Evolutionary conservation across 2,329 filamentous ascomycete genomes (phyloP).

Genomic region (Stagonosporopsis chrysanthemi): DNA sequence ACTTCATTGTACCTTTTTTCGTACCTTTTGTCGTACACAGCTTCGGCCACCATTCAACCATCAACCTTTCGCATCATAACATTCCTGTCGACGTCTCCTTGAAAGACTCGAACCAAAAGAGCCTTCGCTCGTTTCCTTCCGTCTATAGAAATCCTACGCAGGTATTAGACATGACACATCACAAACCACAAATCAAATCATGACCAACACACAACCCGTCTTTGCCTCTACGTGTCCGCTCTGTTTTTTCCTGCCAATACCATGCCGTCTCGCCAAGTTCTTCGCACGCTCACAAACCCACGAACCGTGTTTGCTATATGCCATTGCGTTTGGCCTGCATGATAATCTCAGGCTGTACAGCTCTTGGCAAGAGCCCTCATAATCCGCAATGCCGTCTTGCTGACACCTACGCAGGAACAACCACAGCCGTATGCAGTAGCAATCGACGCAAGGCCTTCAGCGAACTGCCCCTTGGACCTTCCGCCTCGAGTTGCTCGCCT

Average conservation of each 20-base stretch:
- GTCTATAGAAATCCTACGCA: slow-evolving; percentile 22
- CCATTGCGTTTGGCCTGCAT: slow-evolving; percentile 1
- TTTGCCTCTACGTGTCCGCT: not conserved
- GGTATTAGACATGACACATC: slow-evolving; percentile 12
- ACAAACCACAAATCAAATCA: not conserved
- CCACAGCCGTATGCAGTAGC: slow-evolving; percentile 2
- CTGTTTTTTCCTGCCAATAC: not conserved
- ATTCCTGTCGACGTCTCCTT: not conserved
- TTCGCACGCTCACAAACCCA: not conserved
- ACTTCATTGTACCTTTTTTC: not conserved
- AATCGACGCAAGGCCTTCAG: slow-evolving; percentile 4
- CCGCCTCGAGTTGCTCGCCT: slow-evolving; percentile 10
- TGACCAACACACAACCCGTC: not conserved
- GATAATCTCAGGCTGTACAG: slow-evolving; percentile 3
- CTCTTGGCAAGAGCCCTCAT: slow-evolving; percentile 13
- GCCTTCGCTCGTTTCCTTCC: not conserved
- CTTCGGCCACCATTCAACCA: slow-evolving; percentile 9
- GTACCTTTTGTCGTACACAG: too few species aligned
- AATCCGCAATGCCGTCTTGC: slow-evolving; percentile 6
- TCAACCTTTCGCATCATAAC: not conserved
- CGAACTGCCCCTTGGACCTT: not conserved
- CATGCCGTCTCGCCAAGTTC: not conserved
- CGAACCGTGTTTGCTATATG: not conserved
- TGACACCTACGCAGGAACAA: slow-evolving; percentile 11
- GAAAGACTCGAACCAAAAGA: not conserved